These are phyloP conservation scores for Chlamydomonas schloesseri DNA, from an alignment of 139 green algal genomes.

Conservation along the genomic window DNA sequence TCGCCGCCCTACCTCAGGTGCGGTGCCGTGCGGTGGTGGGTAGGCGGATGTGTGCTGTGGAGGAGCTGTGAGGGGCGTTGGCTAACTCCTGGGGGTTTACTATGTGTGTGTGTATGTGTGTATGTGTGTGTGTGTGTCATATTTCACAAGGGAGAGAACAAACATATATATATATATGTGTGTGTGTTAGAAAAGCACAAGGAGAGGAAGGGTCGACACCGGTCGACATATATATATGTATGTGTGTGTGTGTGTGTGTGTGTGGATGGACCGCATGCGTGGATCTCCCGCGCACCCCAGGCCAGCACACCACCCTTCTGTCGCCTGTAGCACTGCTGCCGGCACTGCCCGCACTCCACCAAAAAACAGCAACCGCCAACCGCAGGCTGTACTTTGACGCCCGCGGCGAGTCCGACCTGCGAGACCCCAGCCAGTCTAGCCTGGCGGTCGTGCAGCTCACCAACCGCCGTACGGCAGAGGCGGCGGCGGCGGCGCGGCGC, in stretches of 20 bases:
- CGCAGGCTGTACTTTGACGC: slow-evolving; percentile 9
- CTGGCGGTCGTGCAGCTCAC: background rate
- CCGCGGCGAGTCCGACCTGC: background rate
- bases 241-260: no score
- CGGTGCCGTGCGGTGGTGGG: background rate
- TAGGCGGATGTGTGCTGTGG: no score
- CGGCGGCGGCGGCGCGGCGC: background rate
- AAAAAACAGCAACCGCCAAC: background rate
- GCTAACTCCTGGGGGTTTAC: background rate
- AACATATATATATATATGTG: no score
- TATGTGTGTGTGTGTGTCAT: background rate
- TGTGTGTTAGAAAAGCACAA: no score
- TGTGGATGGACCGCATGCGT: no score
- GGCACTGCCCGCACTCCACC: no score
- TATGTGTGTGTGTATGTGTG: background rate
- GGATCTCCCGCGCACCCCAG: no score
- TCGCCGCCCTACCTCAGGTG: background rate
- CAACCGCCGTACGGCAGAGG: background rate
- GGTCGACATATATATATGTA: no score
- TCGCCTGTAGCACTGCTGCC: no score
- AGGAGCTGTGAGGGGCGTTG: background rate
- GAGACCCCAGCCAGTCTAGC: background rate
- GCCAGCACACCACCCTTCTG: no score
- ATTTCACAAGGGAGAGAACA: no score
- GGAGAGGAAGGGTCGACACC: no score